Percentiles rank a stretch among this genome's conserved stretches.
phyloP scores from a whole-genome alignment of 2,329 filamentous ascomycete genomes.

The Neopestalotiopsis rosae region DNA sequence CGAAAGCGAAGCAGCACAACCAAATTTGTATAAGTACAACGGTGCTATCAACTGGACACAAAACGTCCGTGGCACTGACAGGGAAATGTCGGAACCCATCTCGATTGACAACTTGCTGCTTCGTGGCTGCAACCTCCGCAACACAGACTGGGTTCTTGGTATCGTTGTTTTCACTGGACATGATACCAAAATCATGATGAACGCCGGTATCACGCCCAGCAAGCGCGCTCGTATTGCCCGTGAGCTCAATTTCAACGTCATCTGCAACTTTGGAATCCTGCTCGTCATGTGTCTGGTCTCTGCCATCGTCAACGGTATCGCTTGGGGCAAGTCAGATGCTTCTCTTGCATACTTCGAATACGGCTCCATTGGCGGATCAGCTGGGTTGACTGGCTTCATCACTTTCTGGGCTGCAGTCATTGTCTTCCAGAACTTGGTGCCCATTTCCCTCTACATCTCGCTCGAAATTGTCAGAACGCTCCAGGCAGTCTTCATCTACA shows the following conservation, averaged over 20 bases:
- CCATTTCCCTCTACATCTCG: slow-evolving; percentile 96
- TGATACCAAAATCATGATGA: slow-evolving; percentile 99
- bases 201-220: slow-evolving; percentile 91
- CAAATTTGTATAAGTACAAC: slow-evolving; percentile 95
- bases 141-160: slow-evolving; percentile 94
- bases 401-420: slow-evolving; percentile 96
- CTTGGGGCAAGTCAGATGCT: slow-evolving; percentile 76
- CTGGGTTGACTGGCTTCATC: slow-evolving; percentile 86
- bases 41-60: slow-evolving; percentile 90
- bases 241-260: slow-evolving; percentile 95
- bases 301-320: slow-evolving; percentile 82
- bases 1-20: slow-evolving; percentile 88
- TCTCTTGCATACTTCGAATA: slow-evolving; percentile 86
- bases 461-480: slow-evolving; percentile 92
- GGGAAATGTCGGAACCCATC: slow-evolving; percentile 89
- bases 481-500: slow-evolving; percentile 97
- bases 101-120: slow-evolving; percentile 94
- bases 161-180: slow-evolving; percentile 93
- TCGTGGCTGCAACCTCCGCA: slow-evolving; percentile 89
- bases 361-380: slow-evolving; percentile 76
- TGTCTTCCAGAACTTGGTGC: slow-evolving; percentile 97
- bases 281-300: slow-evolving; percentile 88
- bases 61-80: slow-evolving; percentile 64
- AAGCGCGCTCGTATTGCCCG: slow-evolving; percentile 91
- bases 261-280: slow-evolving; percentile 93